Base-by-base conservation (phyloP, 2,329 filamentous ascomycete species). In the Colletotrichum viniferum region DNA sequence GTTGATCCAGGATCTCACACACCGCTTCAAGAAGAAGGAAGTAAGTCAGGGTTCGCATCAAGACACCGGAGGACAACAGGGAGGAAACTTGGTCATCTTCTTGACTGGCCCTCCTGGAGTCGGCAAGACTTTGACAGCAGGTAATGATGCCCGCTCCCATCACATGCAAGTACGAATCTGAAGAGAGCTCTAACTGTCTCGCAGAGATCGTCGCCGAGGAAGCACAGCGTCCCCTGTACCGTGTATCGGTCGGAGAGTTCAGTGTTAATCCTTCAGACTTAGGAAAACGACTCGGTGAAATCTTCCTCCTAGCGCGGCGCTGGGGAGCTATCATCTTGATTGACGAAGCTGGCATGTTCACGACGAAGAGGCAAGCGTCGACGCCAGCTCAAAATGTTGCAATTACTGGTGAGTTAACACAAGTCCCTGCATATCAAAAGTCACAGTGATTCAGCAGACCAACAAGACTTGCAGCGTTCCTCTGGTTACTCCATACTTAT, bases 11-110 rank as follows among this genome's bases (percentile, higher is more conserved):
- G 12, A 21, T 6, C 13, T 65, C 8, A 21, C 21, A 5, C 4
- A 21, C 4, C 18, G 62, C 24, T 65, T 65, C 62, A 10, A 38
- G 30, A 16, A 6, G 4, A 28, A 21, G 8, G 21, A 9, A 52
- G 0, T 2, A 28, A 18, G 2, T 12, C n/a, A n/a, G 5, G 62
- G 12, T 7, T 43, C 14, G 0, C 0, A 18, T 0, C 16, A 2
- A 18, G 62, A 18, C 4, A n/a, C 36, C 0, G 7, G n/a, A n/a
- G 34, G 0, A 6, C n/a, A 21, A 2, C 12, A 48, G 18, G 3
- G 62, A 13, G 21, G 36, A 14, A 34, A 34, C n/a, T 38, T 65
- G 12, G n/a, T 28, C 0, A 8, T 65, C 7, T 10, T 65, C 1
- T 3, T 65, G 7, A 21, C 0, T 4, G 62, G 62, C n/a, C 62